Base-by-base conservation (phyloP, 2,329 filamentous ascomycete genomes). In the Scolecobasidium constrictum region DNA sequence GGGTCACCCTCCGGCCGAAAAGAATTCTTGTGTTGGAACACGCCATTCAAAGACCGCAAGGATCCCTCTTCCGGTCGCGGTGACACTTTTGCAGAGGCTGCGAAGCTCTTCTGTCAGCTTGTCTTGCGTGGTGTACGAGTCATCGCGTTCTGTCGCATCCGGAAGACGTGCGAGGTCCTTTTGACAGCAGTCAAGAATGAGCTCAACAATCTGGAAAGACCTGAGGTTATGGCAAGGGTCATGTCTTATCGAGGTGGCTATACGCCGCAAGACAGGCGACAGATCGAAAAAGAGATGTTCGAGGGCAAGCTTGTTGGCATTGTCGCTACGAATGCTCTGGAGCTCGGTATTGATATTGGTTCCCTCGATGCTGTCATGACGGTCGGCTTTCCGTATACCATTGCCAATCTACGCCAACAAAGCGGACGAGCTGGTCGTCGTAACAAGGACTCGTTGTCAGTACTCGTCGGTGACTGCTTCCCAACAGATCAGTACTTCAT, bases 21-120 rank as follows among this genome's bases (percentile, higher is more conserved):
- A 57, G 90, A 96, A 54, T 96, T 96, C 45, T 57, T 98, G 5
- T 96, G 88, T 60, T 98, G 92, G 92, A 96, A 98, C 53, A 95
- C 90, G 0, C 92, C 92, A 0, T 94, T 78, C 61, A 93, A 87
- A 58, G 90, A 95, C 51, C 86, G 90, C 0, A 75, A 72, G 1
- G 90, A 96, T 60, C 84, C 87, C 6, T 78, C 83, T 0, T 94
- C 86, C 52, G 90, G 92, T 1, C 77, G 92, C 45, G 86, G 85
- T 12, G 86, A 86, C 57, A 80, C 81, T 3, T 78, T 93, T 58
- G 73, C 77, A 4, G 90, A 98, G 62, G 83, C 86, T n/a, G 86
- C 92, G 1, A 79, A 84, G 35, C 65, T 98, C 0, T 94, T 98
- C 55, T 94, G 86, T 53, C 84, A 94, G 54, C 69, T 98, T 2